These are phyloP conservation scores for Anisodus tanguticus DNA, from an alignment of 257 asterid species.

Conservation along the genomic window DNA sequence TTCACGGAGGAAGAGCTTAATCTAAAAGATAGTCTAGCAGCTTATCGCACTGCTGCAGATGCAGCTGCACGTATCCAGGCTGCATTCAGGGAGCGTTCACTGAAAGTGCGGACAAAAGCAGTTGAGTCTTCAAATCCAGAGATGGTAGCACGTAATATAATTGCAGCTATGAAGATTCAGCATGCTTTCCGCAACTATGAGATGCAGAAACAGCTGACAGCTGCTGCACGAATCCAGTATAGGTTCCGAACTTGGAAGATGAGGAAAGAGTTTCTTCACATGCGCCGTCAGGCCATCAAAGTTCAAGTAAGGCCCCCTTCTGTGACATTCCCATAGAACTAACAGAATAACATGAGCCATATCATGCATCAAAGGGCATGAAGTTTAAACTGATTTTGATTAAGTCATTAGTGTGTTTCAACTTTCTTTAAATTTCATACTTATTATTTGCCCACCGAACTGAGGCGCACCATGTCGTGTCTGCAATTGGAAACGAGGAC, in stretches of 20 bases:
- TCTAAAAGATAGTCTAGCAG: constrained; percentile 83
- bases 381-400: neutral
- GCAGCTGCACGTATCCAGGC: constrained; percentile 75
- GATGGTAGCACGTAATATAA: constrained; percentile 75
- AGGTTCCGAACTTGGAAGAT: constrained; percentile 91
- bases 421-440: neutral
- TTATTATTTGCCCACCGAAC: neutral
- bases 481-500: neutral
- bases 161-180: constrained; percentile 97
- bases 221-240: constrained; percentile 90
- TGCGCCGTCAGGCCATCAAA: constrained; percentile 80
- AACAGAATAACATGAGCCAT: neutral
- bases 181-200: constrained; percentile 89
- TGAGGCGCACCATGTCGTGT: neutral
- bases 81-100: constrained; percentile 67
- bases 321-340: neutral
- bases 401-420: neutral
- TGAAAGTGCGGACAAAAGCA: constrained; percentile 42
- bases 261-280: constrained; percentile 75
- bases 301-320: constrained; percentile 65
- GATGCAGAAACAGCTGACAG: constrained; percentile 66
- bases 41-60: constrained; percentile 88
- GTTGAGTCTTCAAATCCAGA: constrained; percentile 73
- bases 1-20: constrained; percentile 67
- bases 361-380: neutral